Evolutionary conservation across 2,329 filamentous ascomycete genomes (phyloP).

Genomic region (Fusarium equiseti): DNA sequence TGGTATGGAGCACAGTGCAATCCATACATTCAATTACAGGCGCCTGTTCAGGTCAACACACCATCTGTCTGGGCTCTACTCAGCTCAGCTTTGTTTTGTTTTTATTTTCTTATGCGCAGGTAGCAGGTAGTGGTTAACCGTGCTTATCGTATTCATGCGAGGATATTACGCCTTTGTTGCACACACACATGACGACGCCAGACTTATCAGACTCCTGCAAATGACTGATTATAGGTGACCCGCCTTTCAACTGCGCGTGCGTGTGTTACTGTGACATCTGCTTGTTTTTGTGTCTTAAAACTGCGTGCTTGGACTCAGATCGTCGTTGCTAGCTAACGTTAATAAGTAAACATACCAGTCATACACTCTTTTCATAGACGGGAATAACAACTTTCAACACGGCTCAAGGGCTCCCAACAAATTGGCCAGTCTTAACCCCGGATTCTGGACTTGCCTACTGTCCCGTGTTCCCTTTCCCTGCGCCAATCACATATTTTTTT

Average conservation of each 20-base stretch:
- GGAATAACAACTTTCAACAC: conserved; percentile 11
- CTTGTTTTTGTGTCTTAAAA: conserved; percentile 19
- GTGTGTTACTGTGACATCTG: conserved; percentile 12
- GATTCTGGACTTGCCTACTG: conserved; percentile 17
- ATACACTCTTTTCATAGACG: neutral
- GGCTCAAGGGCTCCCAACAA: conserved; percentile 27
- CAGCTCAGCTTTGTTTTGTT: conserved; percentile 4
- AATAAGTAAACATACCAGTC: neutral
- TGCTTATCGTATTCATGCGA: conserved; percentile 26
- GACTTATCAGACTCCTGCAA: conserved; percentile 9
- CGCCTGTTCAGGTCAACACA: conserved; percentile 25
- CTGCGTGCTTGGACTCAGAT: conserved; percentile 12
- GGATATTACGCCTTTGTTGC: conserved; percentile 22
- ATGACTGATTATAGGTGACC: conserved; percentile 8
- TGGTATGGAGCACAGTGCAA: neutral
- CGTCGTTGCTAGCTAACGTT: conserved; percentile 6
- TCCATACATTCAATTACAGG: neutral
- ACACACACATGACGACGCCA: conserved; percentile 20
- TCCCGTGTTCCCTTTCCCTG: conserved; percentile 21
- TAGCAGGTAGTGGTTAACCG: conserved; percentile 22
- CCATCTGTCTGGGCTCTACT: neutral
- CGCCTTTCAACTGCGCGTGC: conserved; percentile 8
- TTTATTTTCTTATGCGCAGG: neutral
- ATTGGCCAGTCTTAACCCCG: conserved; percentile 12
- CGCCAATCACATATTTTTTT: conserved; percentile 6